Percentiles rank a stretch among this genome's conserved stretches.
Evolutionary conservation across 768 basidiomycete genomes (phyloP).

Genomic region (Cubamyces sp.): DNA sequence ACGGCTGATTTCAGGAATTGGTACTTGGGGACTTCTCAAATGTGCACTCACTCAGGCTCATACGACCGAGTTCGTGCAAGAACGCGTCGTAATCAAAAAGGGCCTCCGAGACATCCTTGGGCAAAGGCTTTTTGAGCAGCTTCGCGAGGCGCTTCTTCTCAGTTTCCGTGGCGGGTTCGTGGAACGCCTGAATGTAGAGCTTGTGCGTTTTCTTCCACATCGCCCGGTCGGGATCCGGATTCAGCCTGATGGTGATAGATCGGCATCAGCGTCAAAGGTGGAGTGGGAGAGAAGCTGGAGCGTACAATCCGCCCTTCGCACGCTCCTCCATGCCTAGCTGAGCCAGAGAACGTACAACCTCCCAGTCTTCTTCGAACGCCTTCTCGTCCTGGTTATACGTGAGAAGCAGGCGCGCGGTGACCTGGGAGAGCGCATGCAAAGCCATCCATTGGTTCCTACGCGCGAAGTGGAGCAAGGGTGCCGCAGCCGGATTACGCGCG

Average conservation of each 20-base stretch:
- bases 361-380: slow-evolving; percentile 53
- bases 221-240: slow-evolving; percentile 59
- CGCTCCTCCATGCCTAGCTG: slow-evolving; percentile 76
- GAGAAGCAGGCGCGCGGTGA: slow-evolving; percentile 65
- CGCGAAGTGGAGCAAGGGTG: slow-evolving; percentile 62
- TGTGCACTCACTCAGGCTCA: slow-evolving; percentile 71
- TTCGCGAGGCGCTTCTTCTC: slow-evolving; percentile 63
- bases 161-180: slow-evolving; percentile 49
- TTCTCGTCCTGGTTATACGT: slow-evolving; percentile 51
- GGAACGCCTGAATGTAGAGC: slow-evolving; percentile 65
- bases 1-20: neutral
- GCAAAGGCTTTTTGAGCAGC: slow-evolving; percentile 54
- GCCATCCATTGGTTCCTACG: slow-evolving; percentile 72
- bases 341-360: slow-evolving; percentile 63
- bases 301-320: slow-evolving; percentile 50
- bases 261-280: neutral
- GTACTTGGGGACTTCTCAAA: neutral
- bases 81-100: slow-evolving; percentile 82
- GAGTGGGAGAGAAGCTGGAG: slow-evolving; percentile 7
- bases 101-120: slow-evolving; percentile 53
- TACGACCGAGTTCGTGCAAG: slow-evolving; percentile 70
- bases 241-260: slow-evolving; percentile 31
- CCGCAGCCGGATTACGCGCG: slow-evolving; percentile 70
- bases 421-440: slow-evolving; percentile 71
- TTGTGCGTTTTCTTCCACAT: slow-evolving; percentile 71